Percentiles rank a stretch among this genome's conserved stretches.
These are phyloP conservation scores for Achaetomiella virescens DNA, from an alignment of 495 filamentous ascomycete genomes.

Conservation along the genomic window DNA sequence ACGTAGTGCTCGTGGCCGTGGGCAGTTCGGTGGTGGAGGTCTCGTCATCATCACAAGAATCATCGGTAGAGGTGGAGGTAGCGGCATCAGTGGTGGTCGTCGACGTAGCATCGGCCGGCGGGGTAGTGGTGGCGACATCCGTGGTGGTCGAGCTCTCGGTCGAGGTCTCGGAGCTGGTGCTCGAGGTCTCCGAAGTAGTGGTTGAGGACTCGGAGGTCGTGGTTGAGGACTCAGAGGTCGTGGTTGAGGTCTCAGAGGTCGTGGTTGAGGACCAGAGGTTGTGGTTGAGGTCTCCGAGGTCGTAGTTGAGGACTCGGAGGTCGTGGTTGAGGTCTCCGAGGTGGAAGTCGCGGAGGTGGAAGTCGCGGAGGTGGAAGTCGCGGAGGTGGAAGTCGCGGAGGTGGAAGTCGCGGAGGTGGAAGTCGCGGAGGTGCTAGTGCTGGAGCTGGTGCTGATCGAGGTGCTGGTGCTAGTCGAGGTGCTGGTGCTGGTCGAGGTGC, in stretches of 20 bases:
- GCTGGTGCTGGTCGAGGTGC: constrained; percentile 10
- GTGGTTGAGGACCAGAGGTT: neutral
- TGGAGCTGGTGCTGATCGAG: constrained; percentile 5
- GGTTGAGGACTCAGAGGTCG: constrained; percentile 9
- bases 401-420: constrained; percentile 7
- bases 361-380: constrained; percentile 9
- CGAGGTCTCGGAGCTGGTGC: constrained; percentile 2
- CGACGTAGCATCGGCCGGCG: neutral
- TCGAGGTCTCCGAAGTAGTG: neutral
- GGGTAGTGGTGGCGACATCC: neutral
- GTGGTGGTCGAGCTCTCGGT: neutral
- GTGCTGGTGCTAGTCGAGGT: constrained; percentile 2
- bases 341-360: neutral
- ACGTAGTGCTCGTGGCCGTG: neutral
- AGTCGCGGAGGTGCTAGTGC: constrained; percentile 5
- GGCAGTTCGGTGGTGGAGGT: neutral
- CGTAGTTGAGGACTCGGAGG: neutral
- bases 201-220: constrained; percentile 5
- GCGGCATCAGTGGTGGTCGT: neutral
- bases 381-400: constrained; percentile 2
- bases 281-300: constrained; percentile 7
- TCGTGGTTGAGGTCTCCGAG: neutral
- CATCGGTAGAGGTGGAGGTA: constrained; percentile 1
- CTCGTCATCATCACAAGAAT: neutral
- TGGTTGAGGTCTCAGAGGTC: constrained; percentile 8